Percentiles rank a stretch among this genome's conserved stretches.
These are phyloP conservation scores for Amaranthus tricolor DNA, from an alignment of 179 eudicot genomes.

Conservation along the genomic window DNA sequence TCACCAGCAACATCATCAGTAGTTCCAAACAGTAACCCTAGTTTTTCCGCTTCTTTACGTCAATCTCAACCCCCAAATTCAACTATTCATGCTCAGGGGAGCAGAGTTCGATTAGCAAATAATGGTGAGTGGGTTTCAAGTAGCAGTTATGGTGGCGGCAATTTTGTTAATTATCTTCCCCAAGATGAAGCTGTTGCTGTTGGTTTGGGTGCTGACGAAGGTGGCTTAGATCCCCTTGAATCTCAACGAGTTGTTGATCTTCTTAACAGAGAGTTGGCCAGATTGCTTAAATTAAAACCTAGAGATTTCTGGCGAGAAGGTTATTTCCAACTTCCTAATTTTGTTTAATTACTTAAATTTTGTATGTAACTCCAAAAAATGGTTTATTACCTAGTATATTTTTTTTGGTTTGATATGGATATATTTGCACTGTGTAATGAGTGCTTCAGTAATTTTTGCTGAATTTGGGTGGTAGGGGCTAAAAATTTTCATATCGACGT, in stretches of 20 bases:
- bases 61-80: slow-evolving; percentile 10
- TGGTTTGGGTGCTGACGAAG: slow-evolving; percentile 71
- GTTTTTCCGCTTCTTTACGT: slow-evolving; percentile 16
- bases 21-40: not conserved
- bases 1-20: not conserved
- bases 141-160: slow-evolving; percentile 36
- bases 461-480: no score
- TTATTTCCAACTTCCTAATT: slow-evolving; percentile 11
- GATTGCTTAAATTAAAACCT: slow-evolving; percentile 67
- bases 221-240: slow-evolving; percentile 76
- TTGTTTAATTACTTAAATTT: not conserved
- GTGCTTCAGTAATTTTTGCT: no score
- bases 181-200: slow-evolving; percentile 97
- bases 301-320: slow-evolving; percentile 88
- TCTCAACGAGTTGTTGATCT: slow-evolving; percentile 86
- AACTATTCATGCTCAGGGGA: not conserved
- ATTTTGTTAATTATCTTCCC: slow-evolving; percentile 75
- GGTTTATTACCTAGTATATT: not conserved
- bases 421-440: no score
- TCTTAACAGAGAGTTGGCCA: slow-evolving; percentile 62
- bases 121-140: slow-evolving; percentile 39
- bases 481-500: no score
- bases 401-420: not conserved
- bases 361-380: not conserved
- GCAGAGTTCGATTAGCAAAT: slow-evolving; percentile 27